Evolutionary conservation across 2,329 filamentous ascomycete genomes (phyloP).

Genomic region (Didymella pomorum): DNA sequence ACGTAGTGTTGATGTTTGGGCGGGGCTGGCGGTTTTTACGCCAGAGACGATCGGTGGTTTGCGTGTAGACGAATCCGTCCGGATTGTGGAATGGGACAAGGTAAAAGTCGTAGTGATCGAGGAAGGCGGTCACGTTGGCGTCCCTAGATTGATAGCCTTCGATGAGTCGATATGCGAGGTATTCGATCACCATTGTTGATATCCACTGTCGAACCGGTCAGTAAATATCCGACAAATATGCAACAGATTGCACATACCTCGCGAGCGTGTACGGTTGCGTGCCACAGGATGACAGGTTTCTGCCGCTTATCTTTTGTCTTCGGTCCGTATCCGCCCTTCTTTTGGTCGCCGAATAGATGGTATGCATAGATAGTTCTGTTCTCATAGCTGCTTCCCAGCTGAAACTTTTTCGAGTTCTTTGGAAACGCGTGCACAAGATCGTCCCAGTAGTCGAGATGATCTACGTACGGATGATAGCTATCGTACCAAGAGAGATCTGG

Average conservation of each 20-base stretch:
- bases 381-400: constrained; percentile 41
- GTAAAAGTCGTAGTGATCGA: constrained; percentile 45
- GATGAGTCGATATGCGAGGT: constrained; percentile 41
- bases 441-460: constrained; percentile 42
- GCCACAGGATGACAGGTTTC: constrained; percentile 46
- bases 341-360: constrained; percentile 37
- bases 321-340: constrained; percentile 22
- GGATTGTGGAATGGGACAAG: constrained; percentile 46
- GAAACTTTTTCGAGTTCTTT: constrained; percentile 39
- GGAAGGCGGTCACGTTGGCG: constrained; percentile 38
- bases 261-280: constrained; percentile 46
- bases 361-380: constrained; percentile 42
- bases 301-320: constrained; percentile 14
- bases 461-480: constrained; percentile 43
- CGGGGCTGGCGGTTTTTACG: constrained; percentile 47
- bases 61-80: constrained; percentile 46
- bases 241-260: constrained; percentile 46
- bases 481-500: constrained; percentile 52
- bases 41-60: constrained; percentile 48
- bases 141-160: constrained; percentile 39
- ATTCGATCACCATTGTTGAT: constrained; percentile 38
- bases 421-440: constrained; percentile 40
- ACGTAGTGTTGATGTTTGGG: constrained; percentile 38
- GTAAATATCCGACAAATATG: background rate
- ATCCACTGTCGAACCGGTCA: constrained; percentile 18